These are phyloP conservation scores for Graphiopsis chlorocephala DNA, from an alignment of 2,329 filamentous ascomycete species.

Conservation along the genomic window DNA sequence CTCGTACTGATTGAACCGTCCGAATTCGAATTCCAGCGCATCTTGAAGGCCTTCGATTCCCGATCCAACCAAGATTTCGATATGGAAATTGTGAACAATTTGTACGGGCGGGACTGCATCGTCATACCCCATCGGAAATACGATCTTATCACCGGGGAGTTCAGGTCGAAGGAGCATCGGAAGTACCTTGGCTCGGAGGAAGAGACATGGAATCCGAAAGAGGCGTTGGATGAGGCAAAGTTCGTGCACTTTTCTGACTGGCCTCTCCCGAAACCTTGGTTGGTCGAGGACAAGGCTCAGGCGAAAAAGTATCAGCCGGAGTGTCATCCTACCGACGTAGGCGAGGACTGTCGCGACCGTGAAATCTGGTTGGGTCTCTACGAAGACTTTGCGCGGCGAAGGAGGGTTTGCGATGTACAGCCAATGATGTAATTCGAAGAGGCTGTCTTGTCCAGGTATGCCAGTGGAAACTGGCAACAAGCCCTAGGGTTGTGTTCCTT, in stretches of 20 bases:
- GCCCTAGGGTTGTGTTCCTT: no score
- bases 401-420: conserved; percentile 16
- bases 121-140: conserved; percentile 65
- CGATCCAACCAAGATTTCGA: conserved; percentile 23
- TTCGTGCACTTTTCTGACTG: conserved; percentile 69
- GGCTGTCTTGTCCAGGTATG: no score
- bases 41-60: conserved; percentile 28
- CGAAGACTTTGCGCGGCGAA: conserved; percentile 29
- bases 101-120: conserved; percentile 59
- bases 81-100: conserved; percentile 55
- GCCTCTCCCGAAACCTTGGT: conserved; percentile 61
- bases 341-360: conserved; percentile 25
- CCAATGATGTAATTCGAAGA: no score
- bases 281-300: conserved; percentile 36
- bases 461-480: no score
- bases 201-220: conserved; percentile 56
- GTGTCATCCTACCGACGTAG: conserved; percentile 28
- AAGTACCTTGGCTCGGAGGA: conserved; percentile 47
- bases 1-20: conserved; percentile 23
- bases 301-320: conserved; percentile 41
- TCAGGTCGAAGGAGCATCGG: conserved; percentile 51
- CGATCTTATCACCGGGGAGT: conserved; percentile 61
- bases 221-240: conserved; percentile 58
- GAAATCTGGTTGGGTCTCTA: conserved; percentile 30
- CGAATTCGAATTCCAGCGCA: conserved; percentile 12